phyloP scores from a whole-genome alignment of 768 basidiomycete genomes.

The Paxillus ammoniavirescens region DNA sequence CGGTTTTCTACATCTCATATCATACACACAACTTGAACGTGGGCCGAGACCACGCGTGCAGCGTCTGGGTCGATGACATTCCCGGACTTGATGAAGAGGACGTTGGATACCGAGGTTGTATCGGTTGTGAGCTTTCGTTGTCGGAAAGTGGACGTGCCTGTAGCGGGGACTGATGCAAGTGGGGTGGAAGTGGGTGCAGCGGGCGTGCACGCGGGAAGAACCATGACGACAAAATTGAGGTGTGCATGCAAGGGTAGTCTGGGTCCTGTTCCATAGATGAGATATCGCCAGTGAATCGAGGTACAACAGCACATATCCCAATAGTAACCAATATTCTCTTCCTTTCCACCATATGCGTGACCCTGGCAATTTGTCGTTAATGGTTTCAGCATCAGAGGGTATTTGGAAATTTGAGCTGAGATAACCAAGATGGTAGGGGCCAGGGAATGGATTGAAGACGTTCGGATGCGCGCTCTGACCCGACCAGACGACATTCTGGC shows the following conservation, averaged over 20 bases:
- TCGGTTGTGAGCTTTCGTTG: conserved; percentile 24
- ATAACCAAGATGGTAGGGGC: conserved; percentile 75
- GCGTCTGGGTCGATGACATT: no score
- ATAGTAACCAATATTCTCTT: conserved; percentile 81
- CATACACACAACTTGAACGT: no score
- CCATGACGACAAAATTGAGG: conserved; percentile 81
- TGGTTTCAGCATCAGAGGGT: conserved; percentile 45
- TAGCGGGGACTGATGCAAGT: conserved; percentile 47
- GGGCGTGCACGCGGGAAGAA: conserved; percentile 81
- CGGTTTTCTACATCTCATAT: no score
- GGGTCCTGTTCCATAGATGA: conserved; percentile 14
- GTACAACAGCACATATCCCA: conserved; percentile 57
- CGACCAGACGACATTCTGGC: conserved; percentile 24
- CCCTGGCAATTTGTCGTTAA: no score
- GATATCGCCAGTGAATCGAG: not conserved
- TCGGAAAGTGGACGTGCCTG: conserved; percentile 40
- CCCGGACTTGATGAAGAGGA: conserved; percentile 33
- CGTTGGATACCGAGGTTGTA: conserved; percentile 9
- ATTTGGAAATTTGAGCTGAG: conserved; percentile 50
- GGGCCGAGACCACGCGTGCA: no score
- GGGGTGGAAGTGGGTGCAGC: conserved; percentile 39
- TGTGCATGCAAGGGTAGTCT: conserved; percentile 79
- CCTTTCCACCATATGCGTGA: conserved; percentile 84
- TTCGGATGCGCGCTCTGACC: conserved; percentile 29
- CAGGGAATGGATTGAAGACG: conserved; percentile 54